Conservation (phyloP, 225 moss, liverwort and hornwort species). For the Polytrichum commune region DNA sequence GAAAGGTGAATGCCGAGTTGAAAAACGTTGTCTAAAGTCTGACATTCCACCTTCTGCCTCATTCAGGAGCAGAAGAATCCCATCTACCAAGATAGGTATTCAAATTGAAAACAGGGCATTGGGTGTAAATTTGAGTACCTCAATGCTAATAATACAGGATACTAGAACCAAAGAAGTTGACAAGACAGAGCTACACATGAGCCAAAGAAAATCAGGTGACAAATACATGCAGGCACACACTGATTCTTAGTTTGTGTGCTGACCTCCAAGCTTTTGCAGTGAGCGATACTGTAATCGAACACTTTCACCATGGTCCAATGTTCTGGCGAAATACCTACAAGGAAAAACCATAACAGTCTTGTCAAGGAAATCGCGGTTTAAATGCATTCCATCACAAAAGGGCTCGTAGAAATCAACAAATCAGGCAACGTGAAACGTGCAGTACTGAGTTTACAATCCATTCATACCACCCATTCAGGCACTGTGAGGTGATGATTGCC, state of each 20-base stretch:
- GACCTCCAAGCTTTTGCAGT: conserved; percentile 56
- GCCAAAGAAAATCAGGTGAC: neutral
- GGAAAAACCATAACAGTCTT: neutral
- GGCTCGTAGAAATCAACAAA: no score
- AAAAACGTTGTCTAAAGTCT: no score
- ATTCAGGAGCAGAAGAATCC: no score
- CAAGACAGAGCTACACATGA: neutral
- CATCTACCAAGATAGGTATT: neutral
- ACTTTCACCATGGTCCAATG: conserved; percentile 46
- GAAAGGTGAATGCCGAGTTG: no score
- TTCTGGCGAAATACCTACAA: conserved; percentile 51
- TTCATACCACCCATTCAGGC: conserved; percentile 60
- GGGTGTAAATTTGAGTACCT: neutral
- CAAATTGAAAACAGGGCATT: neutral
- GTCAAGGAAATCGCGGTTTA: neutral
- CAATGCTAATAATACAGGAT: neutral
- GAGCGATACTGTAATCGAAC: conserved; percentile 54
- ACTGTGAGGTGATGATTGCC: conserved; percentile 49
- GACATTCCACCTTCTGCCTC: no score
- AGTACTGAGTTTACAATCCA: neutral
- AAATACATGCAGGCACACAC: conserved; percentile 7
- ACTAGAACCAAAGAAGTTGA: conserved; percentile 1
- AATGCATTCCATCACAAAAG: no score
- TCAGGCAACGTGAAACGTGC: no score
- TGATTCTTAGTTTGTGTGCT: conserved; percentile 18